Conservation (phyloP, 2,329 filamentous ascomycete genomes). For the Colletotrichum cereale region DNA sequence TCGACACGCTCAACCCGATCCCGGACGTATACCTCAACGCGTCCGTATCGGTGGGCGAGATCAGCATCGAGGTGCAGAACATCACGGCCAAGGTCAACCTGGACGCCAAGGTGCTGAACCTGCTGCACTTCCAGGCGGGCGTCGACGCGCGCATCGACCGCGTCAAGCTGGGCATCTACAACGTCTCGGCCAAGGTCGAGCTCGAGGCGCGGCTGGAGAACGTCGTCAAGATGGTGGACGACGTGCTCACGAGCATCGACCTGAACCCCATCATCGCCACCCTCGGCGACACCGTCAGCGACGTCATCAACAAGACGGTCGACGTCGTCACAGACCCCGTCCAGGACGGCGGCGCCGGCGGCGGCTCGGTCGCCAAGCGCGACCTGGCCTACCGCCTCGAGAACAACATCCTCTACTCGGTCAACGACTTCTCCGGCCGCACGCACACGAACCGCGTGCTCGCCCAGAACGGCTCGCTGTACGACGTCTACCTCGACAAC, state of each 20-base stretch:
- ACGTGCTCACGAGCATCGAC: conserved; percentile 70
- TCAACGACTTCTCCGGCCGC: conserved; percentile 70
- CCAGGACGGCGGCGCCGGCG: conserved; percentile 37
- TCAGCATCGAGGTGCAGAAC: conserved; percentile 70
- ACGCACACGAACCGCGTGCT: conserved; percentile 69
- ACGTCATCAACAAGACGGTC: conserved; percentile 56
- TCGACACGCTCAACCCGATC: conserved; percentile 56
- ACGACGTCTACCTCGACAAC: conserved; percentile 67
- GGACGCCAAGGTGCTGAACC: conserved; percentile 68
- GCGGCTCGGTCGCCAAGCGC: conserved; percentile 41
- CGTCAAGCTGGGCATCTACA: conserved; percentile 68
- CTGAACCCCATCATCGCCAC: conserved; percentile 71
- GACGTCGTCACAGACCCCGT: conserved; percentile 39
- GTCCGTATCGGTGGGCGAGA: conserved; percentile 67
- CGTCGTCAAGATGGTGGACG: conserved; percentile 69
- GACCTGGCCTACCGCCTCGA: conserved; percentile 59
- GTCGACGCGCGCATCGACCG: conserved; percentile 70
- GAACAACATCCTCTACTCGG: conserved; percentile 70
- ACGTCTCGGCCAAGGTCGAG: conserved; percentile 68
- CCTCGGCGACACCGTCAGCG: conserved; percentile 61
- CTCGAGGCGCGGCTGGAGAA: conserved; percentile 72
- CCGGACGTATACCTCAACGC: conserved; percentile 74
- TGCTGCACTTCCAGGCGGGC: conserved; percentile 71
- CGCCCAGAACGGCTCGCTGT: conserved; percentile 66
- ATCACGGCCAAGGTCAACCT: conserved; percentile 72